phyloP scores from a whole-genome alignment of 2,329 filamentous ascomycete species.

The Fusarium napiforme region DNA sequence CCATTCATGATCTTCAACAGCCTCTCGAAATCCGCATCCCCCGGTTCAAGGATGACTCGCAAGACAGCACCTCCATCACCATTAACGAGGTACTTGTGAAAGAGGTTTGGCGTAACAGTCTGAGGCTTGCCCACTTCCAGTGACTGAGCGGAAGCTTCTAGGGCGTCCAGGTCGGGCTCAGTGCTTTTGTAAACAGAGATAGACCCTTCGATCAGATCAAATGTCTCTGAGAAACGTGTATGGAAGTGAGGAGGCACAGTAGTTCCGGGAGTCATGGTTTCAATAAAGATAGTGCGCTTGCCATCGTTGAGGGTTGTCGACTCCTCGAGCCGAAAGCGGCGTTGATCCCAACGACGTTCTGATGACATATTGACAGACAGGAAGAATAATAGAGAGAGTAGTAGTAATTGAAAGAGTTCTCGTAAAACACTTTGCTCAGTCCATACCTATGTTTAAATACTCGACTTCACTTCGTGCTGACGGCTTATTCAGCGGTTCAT shows the following conservation, averaged over 20 bases:
- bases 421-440: background rate
- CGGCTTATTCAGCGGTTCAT: background rate
- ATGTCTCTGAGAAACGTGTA: background rate
- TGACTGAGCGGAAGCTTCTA: background rate
- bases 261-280: conserved; percentile 7
- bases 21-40: background rate
- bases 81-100: background rate
- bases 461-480: background rate
- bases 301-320: conserved; percentile 1
- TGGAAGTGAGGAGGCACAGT: conserved; percentile 1
- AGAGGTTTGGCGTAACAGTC: background rate
- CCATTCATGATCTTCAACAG: conserved; percentile 4
- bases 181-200: background rate
- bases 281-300: conserved; percentile 4
- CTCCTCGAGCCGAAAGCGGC: conserved; percentile 5
- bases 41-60: background rate
- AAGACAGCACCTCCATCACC: background rate
- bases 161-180: background rate
- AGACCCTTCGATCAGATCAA: background rate
- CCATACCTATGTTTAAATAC: background rate
- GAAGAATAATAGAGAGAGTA: accelerated
- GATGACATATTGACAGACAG: background rate
- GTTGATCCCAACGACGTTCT: conserved; percentile 13
- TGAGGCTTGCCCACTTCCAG: background rate
- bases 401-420: background rate